Conservation (phyloP, 2,329 filamentous ascomycete species). For the Xylaria sp. region DNA sequence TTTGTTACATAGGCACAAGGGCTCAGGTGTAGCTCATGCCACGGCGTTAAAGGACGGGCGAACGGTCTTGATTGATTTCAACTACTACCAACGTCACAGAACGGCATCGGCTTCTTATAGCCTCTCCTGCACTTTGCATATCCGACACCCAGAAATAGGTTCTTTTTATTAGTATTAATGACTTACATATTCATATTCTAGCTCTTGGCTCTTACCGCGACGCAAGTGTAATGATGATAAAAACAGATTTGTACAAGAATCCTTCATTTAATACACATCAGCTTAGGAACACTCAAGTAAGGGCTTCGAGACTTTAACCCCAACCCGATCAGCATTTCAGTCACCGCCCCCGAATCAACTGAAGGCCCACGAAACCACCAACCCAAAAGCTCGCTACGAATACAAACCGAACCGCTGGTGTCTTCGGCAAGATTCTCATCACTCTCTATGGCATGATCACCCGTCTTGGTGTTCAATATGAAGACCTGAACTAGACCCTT, state of each 20-base stretch:
- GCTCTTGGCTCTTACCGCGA: background rate
- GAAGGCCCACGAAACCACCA: too few relatives aligned
- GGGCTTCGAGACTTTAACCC: background rate
- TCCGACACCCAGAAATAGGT: conserved; percentile 19
- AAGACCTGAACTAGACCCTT: too few relatives aligned
- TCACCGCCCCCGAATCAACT: background rate
- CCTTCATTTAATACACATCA: background rate
- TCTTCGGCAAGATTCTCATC: too few relatives aligned
- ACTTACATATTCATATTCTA: background rate
- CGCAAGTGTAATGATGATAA: background rate
- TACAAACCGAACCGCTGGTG: too few relatives aligned
- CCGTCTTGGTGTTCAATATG: too few relatives aligned
- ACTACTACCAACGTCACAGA: conserved; percentile 9
- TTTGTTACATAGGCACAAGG: conserved; percentile 2
- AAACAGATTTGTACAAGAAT: background rate
- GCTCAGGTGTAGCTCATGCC: conserved; percentile 18
- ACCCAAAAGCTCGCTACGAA: too few relatives aligned
- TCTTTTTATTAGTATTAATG: conserved; percentile 13
- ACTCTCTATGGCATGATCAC: too few relatives aligned
- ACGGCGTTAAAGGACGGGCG: conserved; percentile 31
- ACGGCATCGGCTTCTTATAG: background rate
- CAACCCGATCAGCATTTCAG: background rate
- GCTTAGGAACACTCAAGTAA: background rate
- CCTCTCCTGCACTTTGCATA: conserved; percentile 16
- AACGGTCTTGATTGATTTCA: conserved; percentile 14